These are phyloP conservation scores for Helianthus tuberosus DNA, from an alignment of 129 eudicot species.

Conservation along the genomic window DNA sequence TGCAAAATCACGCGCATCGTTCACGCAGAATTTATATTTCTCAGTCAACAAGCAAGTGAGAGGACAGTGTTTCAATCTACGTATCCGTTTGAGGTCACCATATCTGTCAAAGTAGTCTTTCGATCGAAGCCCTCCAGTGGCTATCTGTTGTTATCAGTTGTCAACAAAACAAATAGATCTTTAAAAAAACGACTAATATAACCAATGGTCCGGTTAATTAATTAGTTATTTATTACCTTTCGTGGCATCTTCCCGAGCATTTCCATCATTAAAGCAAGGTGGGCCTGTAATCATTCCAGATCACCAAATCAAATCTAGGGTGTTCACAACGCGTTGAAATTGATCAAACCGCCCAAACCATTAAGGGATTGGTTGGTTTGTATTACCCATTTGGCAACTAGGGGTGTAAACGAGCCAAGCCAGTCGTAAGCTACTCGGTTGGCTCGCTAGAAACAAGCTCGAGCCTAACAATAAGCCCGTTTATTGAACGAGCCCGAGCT, in stretches of 20 bases:
- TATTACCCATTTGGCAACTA: too few relatives aligned
- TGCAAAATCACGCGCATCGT: conserved; percentile 76
- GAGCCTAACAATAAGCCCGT: too few relatives aligned
- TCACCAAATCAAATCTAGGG: conserved; percentile 27
- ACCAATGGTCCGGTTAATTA: neutral
- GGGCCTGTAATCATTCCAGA: conserved; percentile 61
- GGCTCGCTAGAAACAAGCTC: too few relatives aligned
- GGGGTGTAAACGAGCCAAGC: too few relatives aligned
- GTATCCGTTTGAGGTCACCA: conserved; percentile 93
- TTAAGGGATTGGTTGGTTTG: too few relatives aligned
- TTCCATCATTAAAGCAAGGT: conserved; percentile 99
- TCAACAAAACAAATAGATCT: neutral
- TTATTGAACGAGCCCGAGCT: too few relatives aligned
- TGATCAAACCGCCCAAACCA: too few relatives aligned
- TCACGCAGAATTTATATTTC: conserved; percentile 58
- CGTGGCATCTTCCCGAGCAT: conserved; percentile 93
- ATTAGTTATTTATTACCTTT: conserved; percentile 65
- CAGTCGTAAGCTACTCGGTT: too few relatives aligned
- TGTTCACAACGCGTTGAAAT: neutral
- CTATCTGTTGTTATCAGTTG: conserved; percentile 49
- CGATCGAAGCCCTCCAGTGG: conserved; percentile 66
- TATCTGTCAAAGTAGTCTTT: conserved; percentile 96
- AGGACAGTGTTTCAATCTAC: conserved; percentile 73
- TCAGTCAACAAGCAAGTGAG: conserved; percentile 71
- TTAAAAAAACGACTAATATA: neutral